phyloP scores from a whole-genome alignment of 257 asterid species.

The Solanum microdontum region DNA sequence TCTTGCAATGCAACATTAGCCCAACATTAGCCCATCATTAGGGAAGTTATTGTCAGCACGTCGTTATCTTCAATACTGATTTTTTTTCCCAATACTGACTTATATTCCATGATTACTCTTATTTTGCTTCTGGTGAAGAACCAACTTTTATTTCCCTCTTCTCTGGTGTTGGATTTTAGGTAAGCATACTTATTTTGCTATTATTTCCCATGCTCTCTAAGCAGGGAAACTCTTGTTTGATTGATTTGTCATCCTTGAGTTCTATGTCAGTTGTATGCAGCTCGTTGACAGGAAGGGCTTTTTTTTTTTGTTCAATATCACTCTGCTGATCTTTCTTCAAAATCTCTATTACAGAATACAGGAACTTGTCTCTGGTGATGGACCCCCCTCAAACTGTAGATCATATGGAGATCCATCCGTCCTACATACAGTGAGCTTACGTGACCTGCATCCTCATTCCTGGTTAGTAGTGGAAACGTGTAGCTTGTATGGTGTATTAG shows the following conservation, averaged over 20 bases:
- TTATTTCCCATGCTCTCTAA: background rate
- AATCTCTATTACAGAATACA: slow-evolving; percentile 10
- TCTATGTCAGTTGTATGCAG: background rate
- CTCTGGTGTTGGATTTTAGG: background rate
- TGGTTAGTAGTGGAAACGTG: slow-evolving; percentile 7
- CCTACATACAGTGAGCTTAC: slow-evolving; percentile 4
- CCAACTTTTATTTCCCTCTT: background rate
- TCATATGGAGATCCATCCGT: slow-evolving; percentile 12
- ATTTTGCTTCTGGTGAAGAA: background rate
- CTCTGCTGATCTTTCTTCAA: background rate
- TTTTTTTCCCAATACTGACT: background rate
- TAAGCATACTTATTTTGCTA: background rate
- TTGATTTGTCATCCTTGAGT: background rate
- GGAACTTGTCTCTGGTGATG: slow-evolving; percentile 7
- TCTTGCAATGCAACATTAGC: background rate
- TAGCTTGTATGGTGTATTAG: background rate
- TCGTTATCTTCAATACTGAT: background rate
- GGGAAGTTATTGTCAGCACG: background rate
- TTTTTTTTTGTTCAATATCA: background rate
- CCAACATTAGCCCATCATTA: background rate
- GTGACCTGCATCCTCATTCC: slow-evolving; percentile 12
- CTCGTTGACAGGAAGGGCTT: background rate
- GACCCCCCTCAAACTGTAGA: slow-evolving; percentile 9
- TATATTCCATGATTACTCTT: background rate
- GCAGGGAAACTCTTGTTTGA: background rate